These are phyloP conservation scores for Penicillium ucsense DNA, from an alignment of 495 filamentous ascomycete species.

Conservation along the genomic window DNA sequence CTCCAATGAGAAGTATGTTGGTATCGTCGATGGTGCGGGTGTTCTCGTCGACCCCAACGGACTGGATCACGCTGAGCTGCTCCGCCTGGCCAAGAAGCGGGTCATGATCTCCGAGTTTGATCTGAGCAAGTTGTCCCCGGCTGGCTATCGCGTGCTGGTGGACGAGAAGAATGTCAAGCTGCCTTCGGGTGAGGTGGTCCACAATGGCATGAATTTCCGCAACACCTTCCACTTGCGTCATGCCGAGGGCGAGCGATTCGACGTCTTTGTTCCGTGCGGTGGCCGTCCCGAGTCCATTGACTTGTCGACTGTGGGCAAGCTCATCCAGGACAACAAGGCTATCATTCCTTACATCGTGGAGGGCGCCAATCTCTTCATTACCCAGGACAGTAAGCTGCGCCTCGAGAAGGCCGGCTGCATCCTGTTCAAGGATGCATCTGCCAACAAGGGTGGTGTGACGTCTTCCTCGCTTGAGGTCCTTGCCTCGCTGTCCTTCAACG, in stretches of 20 bases:
- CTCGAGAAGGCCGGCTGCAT: constrained; percentile 90
- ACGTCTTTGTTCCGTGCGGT: constrained; percentile 92
- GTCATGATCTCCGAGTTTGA: constrained; percentile 88
- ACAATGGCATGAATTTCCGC: constrained; percentile 91
- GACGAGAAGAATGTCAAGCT: constrained; percentile 82
- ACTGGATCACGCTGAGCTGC: constrained; percentile 71
- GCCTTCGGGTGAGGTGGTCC: constrained; percentile 74
- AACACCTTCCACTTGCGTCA: constrained; percentile 91
- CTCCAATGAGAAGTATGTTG: constrained; percentile 85
- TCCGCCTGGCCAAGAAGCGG: constrained; percentile 75
- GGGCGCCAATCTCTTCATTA: constrained; percentile 97
- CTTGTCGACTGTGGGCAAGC: constrained; percentile 68
- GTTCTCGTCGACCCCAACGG: constrained; percentile 91
- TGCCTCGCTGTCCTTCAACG: constrained; percentile 87
- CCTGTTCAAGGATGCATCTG: constrained; percentile 93
- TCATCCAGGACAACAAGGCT: constrained; percentile 75
- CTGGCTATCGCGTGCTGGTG: constrained; percentile 87
- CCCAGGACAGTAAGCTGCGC: constrained; percentile 92
- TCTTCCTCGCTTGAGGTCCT: constrained; percentile 96
- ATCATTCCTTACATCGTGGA: constrained; percentile 92
- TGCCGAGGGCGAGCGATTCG: constrained; percentile 49
- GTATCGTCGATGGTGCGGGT: constrained; percentile 90
- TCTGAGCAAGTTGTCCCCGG: constrained; percentile 68
- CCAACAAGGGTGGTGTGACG: constrained; percentile 98
- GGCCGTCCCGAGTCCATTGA: constrained; percentile 96